Base-by-base conservation (phyloP, 1,284 basidiomycete species). In the Cutaneotrichosporon cutaneum region DNA sequence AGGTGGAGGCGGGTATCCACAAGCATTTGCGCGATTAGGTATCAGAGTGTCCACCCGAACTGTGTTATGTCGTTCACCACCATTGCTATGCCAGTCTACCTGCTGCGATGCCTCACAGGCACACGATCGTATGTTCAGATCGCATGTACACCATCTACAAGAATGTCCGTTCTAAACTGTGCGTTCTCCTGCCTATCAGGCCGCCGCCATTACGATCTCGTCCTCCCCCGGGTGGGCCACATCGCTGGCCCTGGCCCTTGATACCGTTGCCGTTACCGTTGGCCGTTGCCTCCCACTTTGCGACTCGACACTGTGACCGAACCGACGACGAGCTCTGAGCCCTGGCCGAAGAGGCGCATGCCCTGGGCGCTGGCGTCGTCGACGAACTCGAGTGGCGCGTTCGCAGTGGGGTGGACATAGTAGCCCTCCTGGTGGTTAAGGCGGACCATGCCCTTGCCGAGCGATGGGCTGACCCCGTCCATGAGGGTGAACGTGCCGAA, bases 401-500 rank as follows among this genome's bases (percentile, higher is more conserved):
- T 8, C 7, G 24, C 32, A 27, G 26, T 32, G 13, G 24, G 26
- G 14, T 27, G 48, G 16, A 50, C 9, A 22, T 59, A 59, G 53
- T 54, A 59, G 9, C 44, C 58, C 9, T 22, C 30, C 22, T 24
- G 16, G 18, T 4, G 26, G 44, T 47, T 47, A 32, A 59, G 52
- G 16, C 30, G 18, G 13, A 59, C 58, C 21, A 59, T 21, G 13
- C 36, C 44, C 32, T 26, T 24, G 2, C 32, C 27, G 11, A 44
- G 36, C 2, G 14, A n/a, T 8, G 24, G 3, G 32, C n/a, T 22
- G 33, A 27, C 51, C 10, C 44, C 47, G 36, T 60, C 59, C 33
- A 60, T n/a, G 14, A 60, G 53, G 6, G 52, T 58, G 52, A 57
- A 48, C 24, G 44, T 27, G 32, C 60, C 60, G 13, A 57, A 9